phyloP scores from a whole-genome alignment of 176 grass and related monocot genomes.

The Musa beccarii region DNA sequence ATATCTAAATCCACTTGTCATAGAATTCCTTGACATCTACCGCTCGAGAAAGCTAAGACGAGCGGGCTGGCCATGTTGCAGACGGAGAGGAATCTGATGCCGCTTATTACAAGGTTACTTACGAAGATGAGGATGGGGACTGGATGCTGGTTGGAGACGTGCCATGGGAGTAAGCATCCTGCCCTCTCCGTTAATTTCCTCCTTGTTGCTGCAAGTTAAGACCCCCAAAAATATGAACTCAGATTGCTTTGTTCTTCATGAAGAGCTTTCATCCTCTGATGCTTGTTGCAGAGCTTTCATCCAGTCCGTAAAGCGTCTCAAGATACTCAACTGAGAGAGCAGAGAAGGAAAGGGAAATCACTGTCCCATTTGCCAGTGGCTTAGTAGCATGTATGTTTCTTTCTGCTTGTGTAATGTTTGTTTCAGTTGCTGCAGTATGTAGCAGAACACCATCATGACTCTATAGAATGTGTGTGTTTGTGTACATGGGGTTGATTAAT shows the following conservation, averaged over 20 bases:
- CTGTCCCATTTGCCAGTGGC: too few relatives aligned
- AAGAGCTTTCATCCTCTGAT: not conserved
- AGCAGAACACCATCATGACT: too few relatives aligned
- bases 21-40: not conserved
- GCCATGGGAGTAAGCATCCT: slow-evolving; percentile 58
- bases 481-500: too few relatives aligned
- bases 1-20: not conserved
- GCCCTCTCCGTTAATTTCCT: too few relatives aligned
- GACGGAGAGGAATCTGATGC: slow-evolving; percentile 10
- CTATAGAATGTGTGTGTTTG: too few relatives aligned
- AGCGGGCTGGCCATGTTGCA: not conserved
- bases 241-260: too few relatives aligned
- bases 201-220: too few relatives aligned
- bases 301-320: slow-evolving; percentile 59
- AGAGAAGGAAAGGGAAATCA: not conserved
- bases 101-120: slow-evolving; percentile 32
- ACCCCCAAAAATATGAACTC: too few relatives aligned
- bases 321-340: slow-evolving; percentile 30
- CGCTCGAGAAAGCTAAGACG: too few relatives aligned
- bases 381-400: too few relatives aligned
- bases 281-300: slow-evolving; percentile 42
- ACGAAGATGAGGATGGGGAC: slow-evolving; percentile 66
- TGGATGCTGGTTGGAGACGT: slow-evolving; percentile 68
- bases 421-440: too few relatives aligned
- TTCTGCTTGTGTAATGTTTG: too few relatives aligned